Base-by-base conservation (phyloP, 2,329 filamentous ascomycete species). In the Penicillium sp. region DNA sequence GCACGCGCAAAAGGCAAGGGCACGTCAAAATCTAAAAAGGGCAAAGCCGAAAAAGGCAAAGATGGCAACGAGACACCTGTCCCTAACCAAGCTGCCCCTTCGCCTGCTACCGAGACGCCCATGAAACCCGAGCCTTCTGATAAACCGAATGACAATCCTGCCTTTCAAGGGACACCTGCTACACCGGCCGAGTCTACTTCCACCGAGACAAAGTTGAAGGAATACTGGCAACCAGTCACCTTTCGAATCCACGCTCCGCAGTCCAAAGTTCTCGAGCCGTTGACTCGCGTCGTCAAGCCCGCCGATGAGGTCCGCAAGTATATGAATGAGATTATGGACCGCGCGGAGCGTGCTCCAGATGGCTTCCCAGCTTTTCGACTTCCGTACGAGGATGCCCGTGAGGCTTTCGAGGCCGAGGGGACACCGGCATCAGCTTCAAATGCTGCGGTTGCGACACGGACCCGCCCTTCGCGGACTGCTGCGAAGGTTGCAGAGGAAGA, bases 251-350 rank as follows among this genome's bases (percentile, higher is more conserved):
- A 71, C 25, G 72, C 73, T 32, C 61, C 67, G 16, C 69, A 74
- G 35, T 66, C 73, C 12, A 68, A 71, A 25, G 65, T 74, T 10
- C 65, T 79, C 10, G 72, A 76, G 38, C 71, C 74, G 3, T 62
- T 82, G 7, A 67, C 68, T 18, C 71, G 73, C 13, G 74, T 76
- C 37, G 73, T 80, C 13, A 76, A 74, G 41, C 68, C 73, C 2
- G 57, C 68, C 3, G 67, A 72, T 1, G 73, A 75, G 47, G 73
- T 75, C 3, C 65, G 70, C 42, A 68, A 67, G 44, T 69, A 74
- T 48, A 77, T 78, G 75, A 70, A 75, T 39, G 68, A 71, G 14
- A 60, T 75, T 10, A 80, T 82, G 66, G 70, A 74, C 47, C 70
- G 70, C 3, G 74, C 74, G 35, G 69, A 71, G 43, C 65, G 74